Conservation (phyloP, 371 early-diverging fungal genomes). For the Catenaria anguillulae region DNA sequence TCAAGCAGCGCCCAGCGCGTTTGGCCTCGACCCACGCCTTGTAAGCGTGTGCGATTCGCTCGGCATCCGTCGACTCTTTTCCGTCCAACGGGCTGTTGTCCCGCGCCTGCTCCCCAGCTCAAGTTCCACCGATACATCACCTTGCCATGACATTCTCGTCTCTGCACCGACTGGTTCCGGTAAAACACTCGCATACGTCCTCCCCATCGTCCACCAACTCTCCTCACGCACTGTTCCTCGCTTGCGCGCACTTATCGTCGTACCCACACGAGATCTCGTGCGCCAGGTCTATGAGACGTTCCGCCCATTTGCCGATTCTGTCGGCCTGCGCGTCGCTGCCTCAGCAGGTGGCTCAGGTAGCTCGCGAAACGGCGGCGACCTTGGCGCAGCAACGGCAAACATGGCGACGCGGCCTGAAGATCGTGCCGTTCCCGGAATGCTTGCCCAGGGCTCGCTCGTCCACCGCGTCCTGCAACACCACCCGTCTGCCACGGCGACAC, state of each 20-base stretch:
- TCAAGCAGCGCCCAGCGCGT: neutral
- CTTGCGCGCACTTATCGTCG: constrained; percentile 76
- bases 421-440: too few relatives aligned
- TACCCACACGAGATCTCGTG: constrained; percentile 97
- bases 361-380: too few relatives aligned
- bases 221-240: constrained; percentile 53
- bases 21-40: neutral
- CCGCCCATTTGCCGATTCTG: constrained; percentile 19
- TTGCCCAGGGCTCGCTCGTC: neutral
- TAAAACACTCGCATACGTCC: constrained; percentile 92
- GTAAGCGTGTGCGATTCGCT: neutral
- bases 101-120: constrained; percentile 6
- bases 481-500: constrained; percentile 14
- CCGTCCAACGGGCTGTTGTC: constrained; percentile 1
- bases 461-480: too few relatives aligned
- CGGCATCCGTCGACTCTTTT: neutral
- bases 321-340: neutral
- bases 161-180: constrained; percentile 96
- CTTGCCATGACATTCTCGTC: constrained; percentile 55
- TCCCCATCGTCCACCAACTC: constrained; percentile 59
- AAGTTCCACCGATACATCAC: too few relatives aligned
- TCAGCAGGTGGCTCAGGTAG: constrained; percentile 16
- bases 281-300: constrained; percentile 47
- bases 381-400: too few relatives aligned
- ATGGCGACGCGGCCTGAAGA: too few relatives aligned